Percentiles rank a stretch among this genome's conserved stretches.
phyloP scores from a whole-genome alignment of 2,329 filamentous ascomycete genomes.

The Tolypocladium tropicale region DNA sequence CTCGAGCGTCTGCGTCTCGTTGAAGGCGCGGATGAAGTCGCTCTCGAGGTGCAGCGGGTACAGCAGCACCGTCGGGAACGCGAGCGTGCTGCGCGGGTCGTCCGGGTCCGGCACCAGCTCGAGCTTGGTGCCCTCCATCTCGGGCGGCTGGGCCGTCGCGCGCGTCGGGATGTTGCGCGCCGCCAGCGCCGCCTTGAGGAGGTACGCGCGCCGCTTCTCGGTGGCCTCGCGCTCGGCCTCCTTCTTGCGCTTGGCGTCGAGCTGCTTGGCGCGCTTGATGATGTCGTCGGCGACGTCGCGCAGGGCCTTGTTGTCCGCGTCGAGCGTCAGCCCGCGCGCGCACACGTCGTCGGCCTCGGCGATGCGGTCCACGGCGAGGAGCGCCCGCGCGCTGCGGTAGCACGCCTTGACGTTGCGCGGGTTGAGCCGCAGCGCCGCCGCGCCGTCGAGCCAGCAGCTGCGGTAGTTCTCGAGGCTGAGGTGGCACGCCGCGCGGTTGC shows the following conservation, averaged over 20 bases:
- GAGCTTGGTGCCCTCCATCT: slow-evolving; percentile 76
- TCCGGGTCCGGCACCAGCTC: slow-evolving; percentile 60
- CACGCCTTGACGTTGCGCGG: slow-evolving; percentile 77
- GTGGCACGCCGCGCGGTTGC: slow-evolving; percentile 85
- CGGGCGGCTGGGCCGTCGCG: slow-evolving; percentile 60
- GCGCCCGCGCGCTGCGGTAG: slow-evolving; percentile 72
- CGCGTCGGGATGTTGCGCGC: slow-evolving; percentile 62
- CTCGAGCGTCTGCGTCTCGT: slow-evolving; percentile 62
- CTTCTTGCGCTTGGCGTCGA: slow-evolving; percentile 44
- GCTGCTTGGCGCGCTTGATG: slow-evolving; percentile 39
- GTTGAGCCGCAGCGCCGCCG: slow-evolving; percentile 68
- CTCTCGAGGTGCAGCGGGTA: slow-evolving; percentile 76
- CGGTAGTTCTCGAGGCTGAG: slow-evolving; percentile 84
- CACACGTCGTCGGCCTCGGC: slow-evolving; percentile 74
- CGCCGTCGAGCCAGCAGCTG: slow-evolving; percentile 76
- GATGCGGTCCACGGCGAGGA: slow-evolving; percentile 69
- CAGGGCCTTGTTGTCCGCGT: slow-evolving; percentile 59
- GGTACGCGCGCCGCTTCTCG: slow-evolving; percentile 43
- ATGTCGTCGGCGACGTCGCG: slow-evolving; percentile 53
- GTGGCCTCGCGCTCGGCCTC: slow-evolving; percentile 46
- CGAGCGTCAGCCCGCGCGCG: slow-evolving; percentile 61
- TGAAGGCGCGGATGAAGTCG: slow-evolving; percentile 84
- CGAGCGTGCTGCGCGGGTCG: slow-evolving; percentile 60
- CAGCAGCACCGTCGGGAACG: slow-evolving; percentile 71
- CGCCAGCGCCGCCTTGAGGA: slow-evolving; percentile 55